Conservation (phyloP, 164 flowering plant genomes). For the Platanus orientalis region DNA sequence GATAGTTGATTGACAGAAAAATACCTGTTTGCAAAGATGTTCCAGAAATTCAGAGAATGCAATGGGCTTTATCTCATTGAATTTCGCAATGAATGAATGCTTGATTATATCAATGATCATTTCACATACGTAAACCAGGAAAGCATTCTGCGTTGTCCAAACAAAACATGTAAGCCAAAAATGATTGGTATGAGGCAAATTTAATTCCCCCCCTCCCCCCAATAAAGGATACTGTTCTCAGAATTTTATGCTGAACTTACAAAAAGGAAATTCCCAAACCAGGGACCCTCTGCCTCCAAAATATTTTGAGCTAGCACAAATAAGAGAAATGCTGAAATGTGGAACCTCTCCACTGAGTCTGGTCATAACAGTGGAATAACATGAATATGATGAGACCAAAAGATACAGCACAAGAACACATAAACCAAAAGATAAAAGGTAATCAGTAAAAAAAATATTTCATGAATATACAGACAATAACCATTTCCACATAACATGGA, state of each 20-base stretch:
- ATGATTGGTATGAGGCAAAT: not conserved
- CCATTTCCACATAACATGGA: not conserved
- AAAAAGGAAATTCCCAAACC: slow-evolving; percentile 75
- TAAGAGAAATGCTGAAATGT: slow-evolving; percentile 78
- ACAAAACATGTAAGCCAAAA: slow-evolving; percentile 8
- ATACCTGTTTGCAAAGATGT: slow-evolving; percentile 94
- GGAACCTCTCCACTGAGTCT: slow-evolving; percentile 97
- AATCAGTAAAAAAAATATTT: not conserved
- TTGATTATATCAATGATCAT: slow-evolving; percentile 78
- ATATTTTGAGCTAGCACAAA: slow-evolving; percentile 95
- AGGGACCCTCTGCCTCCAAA: slow-evolving; percentile 93
- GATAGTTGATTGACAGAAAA: not conserved
- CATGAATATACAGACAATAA: not conserved
- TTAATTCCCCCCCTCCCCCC: not conserved
- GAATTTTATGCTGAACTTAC: slow-evolving; percentile 43
- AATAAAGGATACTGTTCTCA: not conserved
- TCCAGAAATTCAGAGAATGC: slow-evolving; percentile 92
- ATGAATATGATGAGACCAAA: not conserved
- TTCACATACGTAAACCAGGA: slow-evolving; percentile 76
- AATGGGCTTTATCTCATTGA: slow-evolving; percentile 83
- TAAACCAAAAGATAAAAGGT: not conserved
- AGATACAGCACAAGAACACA: no score
- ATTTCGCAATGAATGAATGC: slow-evolving; percentile 96
- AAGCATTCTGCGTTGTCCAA: slow-evolving; percentile 62
- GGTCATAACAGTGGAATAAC: slow-evolving; percentile 19